Percentiles rank a stretch among this genome's conserved stretches.
Conservation (phyloP, 371 early-diverging fungal genomes). For the Dinochytrium kinnereticum region DNA sequence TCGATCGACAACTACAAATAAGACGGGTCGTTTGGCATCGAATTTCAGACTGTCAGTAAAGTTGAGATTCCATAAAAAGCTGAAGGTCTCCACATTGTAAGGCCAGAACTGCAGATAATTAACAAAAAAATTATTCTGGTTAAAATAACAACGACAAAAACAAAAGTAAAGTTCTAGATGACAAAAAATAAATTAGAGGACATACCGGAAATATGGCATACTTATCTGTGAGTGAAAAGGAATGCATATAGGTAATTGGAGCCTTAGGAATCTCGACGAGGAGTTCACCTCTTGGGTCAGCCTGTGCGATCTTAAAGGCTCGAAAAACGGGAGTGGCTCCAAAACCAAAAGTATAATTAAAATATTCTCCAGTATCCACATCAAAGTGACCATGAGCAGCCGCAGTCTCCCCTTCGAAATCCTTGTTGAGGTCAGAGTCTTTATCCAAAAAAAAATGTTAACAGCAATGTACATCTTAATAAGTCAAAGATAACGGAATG, state of each 20-base stretch:
- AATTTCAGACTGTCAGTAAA: constrained; percentile 9
- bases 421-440: constrained; percentile 63
- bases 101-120: constrained; percentile 22
- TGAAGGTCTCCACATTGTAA: not conserved
- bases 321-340: constrained; percentile 65
- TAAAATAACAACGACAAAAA: not conserved
- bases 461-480: not conserved
- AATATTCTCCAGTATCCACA: constrained; percentile 70
- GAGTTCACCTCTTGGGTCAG: constrained; percentile 47
- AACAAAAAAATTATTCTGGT: not conserved
- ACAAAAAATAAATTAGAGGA: not conserved
- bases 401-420: constrained; percentile 69
- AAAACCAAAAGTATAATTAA: constrained; percentile 76
- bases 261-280: not conserved
- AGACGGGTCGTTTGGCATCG: not conserved
- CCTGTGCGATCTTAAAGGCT: constrained; percentile 67
- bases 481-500: too few species aligned
- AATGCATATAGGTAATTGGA: constrained; percentile 11
- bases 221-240: constrained; percentile 13
- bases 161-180: not conserved
- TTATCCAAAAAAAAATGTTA: not conserved
- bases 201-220: constrained; percentile 11
- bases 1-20: constrained; percentile 3
- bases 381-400: constrained; percentile 78
- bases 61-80: constrained; percentile 9